These are phyloP conservation scores for Ustilago esculenta DNA, from an alignment of 1,284 basidiomycete genomes.

Conservation along the genomic window DNA sequence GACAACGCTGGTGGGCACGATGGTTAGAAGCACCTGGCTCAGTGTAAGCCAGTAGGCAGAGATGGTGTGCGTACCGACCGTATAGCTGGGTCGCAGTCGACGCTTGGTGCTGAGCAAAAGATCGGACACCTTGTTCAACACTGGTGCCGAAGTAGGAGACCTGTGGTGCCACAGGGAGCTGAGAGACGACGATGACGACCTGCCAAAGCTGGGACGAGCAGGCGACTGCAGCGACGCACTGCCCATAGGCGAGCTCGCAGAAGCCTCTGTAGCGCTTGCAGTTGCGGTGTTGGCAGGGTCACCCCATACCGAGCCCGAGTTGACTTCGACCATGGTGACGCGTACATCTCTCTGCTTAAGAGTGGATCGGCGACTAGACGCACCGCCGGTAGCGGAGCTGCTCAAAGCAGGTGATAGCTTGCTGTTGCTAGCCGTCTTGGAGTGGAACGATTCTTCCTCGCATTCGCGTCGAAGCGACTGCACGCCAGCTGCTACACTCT, in stretches of 20 bases:
- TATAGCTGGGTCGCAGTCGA: conserved; percentile 40
- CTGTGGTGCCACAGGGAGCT: conserved; percentile 45
- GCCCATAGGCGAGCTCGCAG: conserved; percentile 4
- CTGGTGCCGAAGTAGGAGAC: conserved; percentile 44
- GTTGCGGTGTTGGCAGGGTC: not conserved
- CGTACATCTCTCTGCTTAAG: conserved; percentile 48
- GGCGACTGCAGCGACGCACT: conserved; percentile 20
- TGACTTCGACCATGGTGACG: conserved; percentile 46
- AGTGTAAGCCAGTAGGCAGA: conserved; percentile 43
- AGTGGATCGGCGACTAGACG: conserved; percentile 13
- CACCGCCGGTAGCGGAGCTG: conserved; percentile 4
- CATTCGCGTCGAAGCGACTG: conserved; percentile 52
- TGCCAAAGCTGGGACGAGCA: conserved; percentile 26
- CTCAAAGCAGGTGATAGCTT: conserved; percentile 12
- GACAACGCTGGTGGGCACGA: conserved; percentile 40
- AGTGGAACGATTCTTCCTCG: conserved; percentile 48
- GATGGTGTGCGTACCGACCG: conserved; percentile 32
- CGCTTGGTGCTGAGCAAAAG: conserved; percentile 48
- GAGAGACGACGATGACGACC: conserved; percentile 46
- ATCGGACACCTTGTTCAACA: conserved; percentile 42
- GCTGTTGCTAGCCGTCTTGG: conserved; percentile 45
- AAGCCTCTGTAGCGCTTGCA: conserved; percentile 2
- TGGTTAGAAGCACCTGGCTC: conserved; percentile 37
- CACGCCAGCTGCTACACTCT: conserved; percentile 49
- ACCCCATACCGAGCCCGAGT: conserved; percentile 39